Base-by-base conservation (phyloP, 2,329 filamentous ascomycete species). In the Esteya vermicola region DNA sequence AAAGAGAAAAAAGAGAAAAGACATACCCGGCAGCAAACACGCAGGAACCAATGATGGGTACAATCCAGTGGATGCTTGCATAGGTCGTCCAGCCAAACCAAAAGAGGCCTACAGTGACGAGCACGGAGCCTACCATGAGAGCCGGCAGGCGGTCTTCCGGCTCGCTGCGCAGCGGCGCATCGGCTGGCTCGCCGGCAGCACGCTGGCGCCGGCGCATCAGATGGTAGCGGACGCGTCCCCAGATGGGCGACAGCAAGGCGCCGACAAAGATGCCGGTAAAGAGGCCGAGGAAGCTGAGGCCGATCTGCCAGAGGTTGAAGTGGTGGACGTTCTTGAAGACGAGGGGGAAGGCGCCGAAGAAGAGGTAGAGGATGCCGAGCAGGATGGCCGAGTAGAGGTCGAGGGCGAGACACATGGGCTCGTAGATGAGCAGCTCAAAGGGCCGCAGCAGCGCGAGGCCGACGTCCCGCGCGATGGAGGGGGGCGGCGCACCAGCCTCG, bases 61-160 rank as follows among this genome's bases (percentile, higher is more conserved):
- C 68, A 45, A 84, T 81, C 78, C 78, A 89, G 58, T 85, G 80
- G 36, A 94, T 72, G 49, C 59, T 70, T 3, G 77, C 58, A 55
- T 78, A 88, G 13, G 81, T 81, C 5, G 83, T 86, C 82, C 85
- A 94, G 9, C 76, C 85, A 59, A 94, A 94, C 61, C 84, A 81
- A 57, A 95, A 93, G 14, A 96, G 61, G 7, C 85, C 84, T 41
- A 82, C 64, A 6, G 86, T 84, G 25, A 91, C 84, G 9, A 93
- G 59, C 33, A 85, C 59, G 1, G 78, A 78, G n/a, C 88, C 89
- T 8, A 68, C 55, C 38, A 88, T 81, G 18, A 78, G 74, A 26
- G 84, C 76, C 7, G 85, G 82, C 26, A 95, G 70, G 45, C 85
- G 76, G 61, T 81, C 93, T 61, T 95, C 89, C 9, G 89, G 88